Evolutionary conservation across 768 basidiomycete genomes (phyloP).

Genomic region (Boletellus emodensis): DNA sequence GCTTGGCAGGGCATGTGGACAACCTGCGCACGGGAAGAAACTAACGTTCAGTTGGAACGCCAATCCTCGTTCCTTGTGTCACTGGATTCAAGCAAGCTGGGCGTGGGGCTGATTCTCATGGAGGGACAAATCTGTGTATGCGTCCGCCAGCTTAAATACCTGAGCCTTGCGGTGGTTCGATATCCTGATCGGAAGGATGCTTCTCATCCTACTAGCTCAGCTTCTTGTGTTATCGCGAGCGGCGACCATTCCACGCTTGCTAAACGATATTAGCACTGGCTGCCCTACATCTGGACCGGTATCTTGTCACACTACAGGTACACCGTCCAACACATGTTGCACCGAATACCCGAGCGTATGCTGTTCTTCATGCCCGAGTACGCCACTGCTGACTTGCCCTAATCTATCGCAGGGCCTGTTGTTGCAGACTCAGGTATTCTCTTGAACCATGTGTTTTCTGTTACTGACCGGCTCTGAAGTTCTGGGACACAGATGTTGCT

Average conservation of each 20-base stretch:
- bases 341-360: conserved; percentile 63
- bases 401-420: conserved; percentile 47
- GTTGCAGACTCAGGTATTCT: conserved; percentile 49
- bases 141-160: conserved; percentile 15
- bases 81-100: not conserved
- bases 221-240: conserved; percentile 18
- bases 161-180: not conserved
- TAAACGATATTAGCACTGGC: conserved; percentile 42
- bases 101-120: not conserved
- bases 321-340: conserved; percentile 50
- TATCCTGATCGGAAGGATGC: conserved; percentile 1
- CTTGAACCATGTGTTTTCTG: not conserved
- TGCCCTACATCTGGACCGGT: conserved; percentile 46
- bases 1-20: not conserved
- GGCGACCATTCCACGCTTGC: conserved; percentile 20
- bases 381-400: not conserved
- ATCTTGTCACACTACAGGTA: conserved; percentile 55
- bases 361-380: conserved; percentile 4
- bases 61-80: not conserved
- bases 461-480: conserved; percentile 36
- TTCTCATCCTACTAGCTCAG: conserved; percentile 20
- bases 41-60: not conserved
- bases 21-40: not conserved
- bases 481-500: conserved; percentile 66
- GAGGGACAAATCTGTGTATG: not conserved